A percentile compares a stretch with the other conserved stretches of the same genome.
Evolutionary conservation across 2,329 filamentous ascomycete genomes (phyloP).

Genomic region (Penicillium italicum): DNA sequence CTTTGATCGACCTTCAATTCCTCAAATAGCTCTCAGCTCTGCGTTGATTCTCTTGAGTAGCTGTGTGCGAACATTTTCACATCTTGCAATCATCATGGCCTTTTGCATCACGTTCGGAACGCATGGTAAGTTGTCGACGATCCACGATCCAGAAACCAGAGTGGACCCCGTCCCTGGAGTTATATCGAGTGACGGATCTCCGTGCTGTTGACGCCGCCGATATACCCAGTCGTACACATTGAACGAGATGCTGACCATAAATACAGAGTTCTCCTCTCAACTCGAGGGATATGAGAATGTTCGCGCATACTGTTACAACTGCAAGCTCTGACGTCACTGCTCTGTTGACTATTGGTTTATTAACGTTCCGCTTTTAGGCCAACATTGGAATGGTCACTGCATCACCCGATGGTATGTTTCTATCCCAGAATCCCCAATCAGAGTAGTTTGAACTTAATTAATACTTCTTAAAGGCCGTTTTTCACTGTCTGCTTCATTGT

Average conservation of each 20-base stretch:
- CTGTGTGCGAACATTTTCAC: not conserved
- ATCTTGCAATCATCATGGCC: conserved; percentile 30
- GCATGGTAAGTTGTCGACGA: conserved; percentile 32
- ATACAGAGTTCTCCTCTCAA: conserved; percentile 43
- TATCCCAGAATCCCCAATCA: not conserved
- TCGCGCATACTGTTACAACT: conserved; percentile 47
- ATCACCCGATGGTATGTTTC: conserved; percentile 41
- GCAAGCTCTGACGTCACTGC: conserved; percentile 26
- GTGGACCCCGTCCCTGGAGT: conserved; percentile 11
- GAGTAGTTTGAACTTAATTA: not conserved
- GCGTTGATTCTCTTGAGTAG: not conserved
- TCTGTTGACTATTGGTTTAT: not conserved
- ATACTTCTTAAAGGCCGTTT: conserved; percentile 35
- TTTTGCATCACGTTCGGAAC: conserved; percentile 45
- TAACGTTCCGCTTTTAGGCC: conserved; percentile 24
- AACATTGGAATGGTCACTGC: conserved; percentile 46
- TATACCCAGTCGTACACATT: conserved; percentile 6
- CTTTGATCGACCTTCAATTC: conserved; percentile 8
- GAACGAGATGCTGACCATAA: conserved; percentile 14
- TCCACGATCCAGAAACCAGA: conserved; percentile 2
- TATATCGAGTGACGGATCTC: conserved; percentile 1
- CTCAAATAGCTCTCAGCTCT: conserved; percentile 2
- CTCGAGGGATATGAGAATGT: conserved; percentile 47
- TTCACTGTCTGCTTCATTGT: conserved; percentile 47
- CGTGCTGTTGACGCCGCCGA: not conserved